Conservation (phyloP, 768 basidiomycete genomes). For the Pisolithus marmoratus region DNA sequence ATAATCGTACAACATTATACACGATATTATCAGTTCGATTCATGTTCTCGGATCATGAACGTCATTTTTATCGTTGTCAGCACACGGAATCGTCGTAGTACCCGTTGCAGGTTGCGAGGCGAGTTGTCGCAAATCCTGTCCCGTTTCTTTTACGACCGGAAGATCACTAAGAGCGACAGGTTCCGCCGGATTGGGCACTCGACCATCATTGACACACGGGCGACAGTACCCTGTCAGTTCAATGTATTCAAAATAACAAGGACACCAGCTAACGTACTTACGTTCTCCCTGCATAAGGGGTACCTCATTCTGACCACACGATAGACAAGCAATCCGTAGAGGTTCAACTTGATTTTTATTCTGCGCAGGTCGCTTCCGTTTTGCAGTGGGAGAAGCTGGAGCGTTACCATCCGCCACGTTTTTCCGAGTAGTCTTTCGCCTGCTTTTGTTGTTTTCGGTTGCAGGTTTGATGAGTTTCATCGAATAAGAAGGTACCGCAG, state of each 20-base stretch:
- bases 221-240: constrained; percentile 55
- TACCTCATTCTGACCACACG: constrained; percentile 63
- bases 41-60: constrained; percentile 3
- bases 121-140: neutral
- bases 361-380: constrained; percentile 38
- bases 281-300: constrained; percentile 73
- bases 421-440: constrained; percentile 32
- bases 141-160: neutral
- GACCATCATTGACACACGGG: constrained; percentile 56
- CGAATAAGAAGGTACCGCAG: constrained; percentile 40
- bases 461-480: constrained; percentile 58
- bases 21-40: constrained; percentile 5
- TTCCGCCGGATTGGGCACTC: constrained; percentile 25
- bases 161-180: constrained; percentile 2
- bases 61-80: constrained; percentile 6
- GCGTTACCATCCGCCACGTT: constrained; percentile 15
- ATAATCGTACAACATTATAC: neutral
- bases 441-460: constrained; percentile 29
- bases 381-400: constrained; percentile 22
- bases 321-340: constrained; percentile 46
- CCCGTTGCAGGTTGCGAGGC: neutral
- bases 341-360: constrained; percentile 30
- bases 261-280: constrained; percentile 32
- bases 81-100: neutral
- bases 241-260: neutral